Base-by-base conservation (phyloP, 2,329 filamentous ascomycete genomes). In the Monilinia polystroma region DNA sequence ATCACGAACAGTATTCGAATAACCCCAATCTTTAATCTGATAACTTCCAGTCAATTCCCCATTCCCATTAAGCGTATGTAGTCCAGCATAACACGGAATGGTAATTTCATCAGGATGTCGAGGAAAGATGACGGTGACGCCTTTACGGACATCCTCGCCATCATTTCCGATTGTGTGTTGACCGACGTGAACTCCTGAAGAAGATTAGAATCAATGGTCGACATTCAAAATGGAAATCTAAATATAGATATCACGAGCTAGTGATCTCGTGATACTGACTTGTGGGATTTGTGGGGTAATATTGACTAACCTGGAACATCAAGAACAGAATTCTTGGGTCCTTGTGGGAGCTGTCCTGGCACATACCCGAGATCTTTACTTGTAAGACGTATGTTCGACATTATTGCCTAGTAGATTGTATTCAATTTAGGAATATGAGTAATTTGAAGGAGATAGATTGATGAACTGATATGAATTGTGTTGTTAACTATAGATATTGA, bases 11-110 rank as follows among this genome's bases (percentile, higher is more conserved):
- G 71, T 75, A 29, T 74, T 75, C 12, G 72, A 75, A 63, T 68
- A 76, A 20, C 74, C 74, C 72, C 72, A 74, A 66, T 76, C 74
- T 62, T 70, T 72, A 38, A 75, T 72, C 51, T 74, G 73, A 47
- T 73, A 73, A 2, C 70, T 71, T 1, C 74, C 74, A 47, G 66
- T 76, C 10, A 76, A 68, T 68, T 75, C 73, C 26, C 74, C 74
- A 45, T 75, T 75, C 20, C 74, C 74, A 58, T 76, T 75, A 4
- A 76, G 63, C 0, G 67, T 73, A 63, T 75, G 70, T 29, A 75
- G 68, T 11, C 70, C 73, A 2, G 74, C 74, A 68, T 75, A 75
- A 52, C 74, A 76, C 8, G 74, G 73, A 14, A 72, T 69, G 12
- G 68, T 64, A 5, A 74, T 75, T 4, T 74, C 70, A 62, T 73